Evolutionary conservation across 495 filamentous ascomycete genomes (phyloP), one percentile per base, ranked within the genome.

Genomic region (Xylaria telfairii): DNA sequence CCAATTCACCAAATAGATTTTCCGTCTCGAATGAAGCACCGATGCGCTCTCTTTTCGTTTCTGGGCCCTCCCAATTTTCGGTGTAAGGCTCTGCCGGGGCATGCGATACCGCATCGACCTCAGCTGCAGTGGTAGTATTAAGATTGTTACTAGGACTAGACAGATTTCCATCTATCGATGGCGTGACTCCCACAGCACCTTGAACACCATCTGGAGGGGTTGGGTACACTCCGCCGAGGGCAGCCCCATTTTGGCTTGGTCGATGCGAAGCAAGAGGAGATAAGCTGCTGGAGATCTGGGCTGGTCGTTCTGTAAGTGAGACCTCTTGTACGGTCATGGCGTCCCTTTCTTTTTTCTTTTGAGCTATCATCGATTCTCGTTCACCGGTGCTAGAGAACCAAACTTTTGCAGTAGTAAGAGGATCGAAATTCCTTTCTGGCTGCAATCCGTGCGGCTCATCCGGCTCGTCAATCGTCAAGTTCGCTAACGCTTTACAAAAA

Each of bases 141-240:
- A 73, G 67, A 12, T 79, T 82, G 41, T 82, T 82, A 34, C 79
- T 81, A 4, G 87, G 87, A 65, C 86, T 88, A 5, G 82, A 81
- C 17, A 67, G 76, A n/a, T 73, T 80, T 32, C 81, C 82, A 44
- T 87, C 86, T 41, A 87, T 82, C 15, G 85, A 83, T 56, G 87
- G 83, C 1, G 83, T 83, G 8, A 82, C 79, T 5, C 80, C 84
- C 17, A 79, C 67, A 13, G 77, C 80, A 56, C 84, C 78, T 39
- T 87, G 84, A 54, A 91, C 80, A 12, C 88, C 92, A 77, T 96
- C 94, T 53, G 94, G 94, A 32, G 94, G 94, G 5, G 94, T 97
- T 9, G 92, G 94, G 78, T 97, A 97, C 62, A 97, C 89, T 15
- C 91, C 85, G 65, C 88, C 90, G 30, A 87, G 83, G 7, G 87